Conservation (phyloP, 176 grass and related monocot genomes). For the bread wheat (Triticum aestivum) region IWGSC_CS_RefSeq_v2.1 NC_057813.1:617691017-617691516, state of each 20-base stretch:
- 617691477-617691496: background rate
- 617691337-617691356: constrained; percentile 88
- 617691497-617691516: background rate
- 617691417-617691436: too few relatives aligned
- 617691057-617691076: background rate
- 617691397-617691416: background rate
- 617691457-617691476: background rate
- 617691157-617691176: constrained; percentile 40
- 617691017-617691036: background rate
- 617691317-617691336: constrained; percentile 92
- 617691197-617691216: constrained; percentile 87
- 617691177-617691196: constrained; percentile 9
- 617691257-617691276: constrained; percentile 99
- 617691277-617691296: constrained; percentile 84
- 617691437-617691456: background rate
- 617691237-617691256: constrained; percentile 96
- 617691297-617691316: constrained; percentile 79
- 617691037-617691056: background rate
- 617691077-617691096: constrained; percentile 1
- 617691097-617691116: too few relatives aligned
- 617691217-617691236: constrained; percentile 80
- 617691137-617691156: background rate
- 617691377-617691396: background rate
- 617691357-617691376: background rate
- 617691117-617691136: background rate